Evolutionary conservation across 192 early-diverging fungal species (phyloP).

Genomic region (Rhizophagus clarus): DNA sequence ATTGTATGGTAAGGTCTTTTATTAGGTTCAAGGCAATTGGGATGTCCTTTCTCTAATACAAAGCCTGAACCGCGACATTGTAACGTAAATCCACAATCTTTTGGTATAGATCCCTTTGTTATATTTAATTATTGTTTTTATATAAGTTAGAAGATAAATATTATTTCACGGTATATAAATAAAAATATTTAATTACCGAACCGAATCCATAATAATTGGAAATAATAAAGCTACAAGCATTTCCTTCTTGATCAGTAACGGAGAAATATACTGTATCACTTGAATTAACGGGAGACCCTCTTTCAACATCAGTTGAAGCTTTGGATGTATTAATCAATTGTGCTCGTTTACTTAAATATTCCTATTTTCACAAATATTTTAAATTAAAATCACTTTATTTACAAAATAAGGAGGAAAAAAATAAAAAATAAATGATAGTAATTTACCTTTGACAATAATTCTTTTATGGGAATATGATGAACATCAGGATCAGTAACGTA

Average conservation of each 20-base stretch:
- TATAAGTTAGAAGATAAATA: conserved; percentile 34
- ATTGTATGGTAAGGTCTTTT: conserved; percentile 86
- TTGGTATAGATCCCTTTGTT: conserved; percentile 54
- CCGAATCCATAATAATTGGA: conserved; percentile 59
- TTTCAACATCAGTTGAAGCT: conserved; percentile 51
- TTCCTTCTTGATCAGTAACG: conserved; percentile 73
- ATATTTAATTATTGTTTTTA: background rate
- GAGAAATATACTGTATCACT: conserved; percentile 79
- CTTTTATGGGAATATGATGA: conserved; percentile 47
- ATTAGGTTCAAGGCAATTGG: conserved; percentile 64
- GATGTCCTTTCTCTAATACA: conserved; percentile 55
- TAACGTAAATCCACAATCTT: conserved; percentile 65
- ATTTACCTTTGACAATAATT: conserved; percentile 54
- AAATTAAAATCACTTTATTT: background rate
- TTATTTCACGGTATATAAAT: background rate
- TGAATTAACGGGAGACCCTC: conserved; percentile 62
- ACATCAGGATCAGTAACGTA: conserved; percentile 69
- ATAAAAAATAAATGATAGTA: background rate
- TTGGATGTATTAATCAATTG: conserved; percentile 51
- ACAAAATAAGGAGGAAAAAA: too few relatives aligned
- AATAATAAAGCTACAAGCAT: conserved; percentile 80
- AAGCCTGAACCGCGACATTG: conserved; percentile 75
- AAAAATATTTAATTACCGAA: conserved; percentile 4
- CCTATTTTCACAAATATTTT: conserved; percentile 25
- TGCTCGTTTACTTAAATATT: conserved; percentile 61